Evolutionary conservation across 108 stramenopile species (phyloP).

Genomic region (Nannochloropsis salina): DNA sequence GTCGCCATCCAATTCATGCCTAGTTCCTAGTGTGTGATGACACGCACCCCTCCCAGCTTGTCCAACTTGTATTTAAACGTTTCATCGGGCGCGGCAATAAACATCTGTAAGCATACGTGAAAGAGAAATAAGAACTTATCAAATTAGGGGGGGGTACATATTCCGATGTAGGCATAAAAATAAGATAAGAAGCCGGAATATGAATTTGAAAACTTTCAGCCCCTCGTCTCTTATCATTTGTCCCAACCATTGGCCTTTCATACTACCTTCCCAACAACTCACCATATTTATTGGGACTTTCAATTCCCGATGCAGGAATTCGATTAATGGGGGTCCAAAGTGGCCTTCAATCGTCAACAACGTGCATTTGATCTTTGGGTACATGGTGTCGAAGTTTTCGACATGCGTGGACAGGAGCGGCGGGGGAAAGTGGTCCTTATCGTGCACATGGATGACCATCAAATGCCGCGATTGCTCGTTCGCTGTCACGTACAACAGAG

Average conservation of each 20-base stretch:
- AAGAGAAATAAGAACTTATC: neutral
- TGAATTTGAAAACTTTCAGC: neutral
- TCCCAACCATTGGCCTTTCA: no score
- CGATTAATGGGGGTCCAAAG: constrained; percentile 57
- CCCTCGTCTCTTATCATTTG: neutral
- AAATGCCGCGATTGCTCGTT: constrained; percentile 41
- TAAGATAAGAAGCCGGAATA: neutral
- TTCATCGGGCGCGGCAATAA: constrained; percentile 63
- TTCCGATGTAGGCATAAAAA: neutral
- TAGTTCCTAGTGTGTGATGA: constrained; percentile 56
- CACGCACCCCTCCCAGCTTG: constrained; percentile 62
- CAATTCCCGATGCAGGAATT: constrained; percentile 31
- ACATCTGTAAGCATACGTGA: constrained; percentile 53
- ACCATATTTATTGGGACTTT: neutral
- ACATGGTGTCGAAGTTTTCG: constrained; percentile 59
- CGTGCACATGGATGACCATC: constrained; percentile 58
- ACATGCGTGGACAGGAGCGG: constrained; percentile 43
- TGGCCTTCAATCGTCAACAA: constrained; percentile 53
- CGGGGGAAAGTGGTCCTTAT: constrained; percentile 53
- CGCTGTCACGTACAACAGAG: constrained; percentile 59
- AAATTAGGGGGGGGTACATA: neutral
- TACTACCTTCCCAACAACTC: neutral
- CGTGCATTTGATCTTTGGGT: constrained; percentile 59
- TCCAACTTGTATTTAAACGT: constrained; percentile 61
- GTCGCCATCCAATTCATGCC: no score